Evolutionary conservation across 352 stramenopile genomes (phyloP), one percentile per base, ranked within the genome.

Genomic region (Phytophthora uliginosa): DNA sequence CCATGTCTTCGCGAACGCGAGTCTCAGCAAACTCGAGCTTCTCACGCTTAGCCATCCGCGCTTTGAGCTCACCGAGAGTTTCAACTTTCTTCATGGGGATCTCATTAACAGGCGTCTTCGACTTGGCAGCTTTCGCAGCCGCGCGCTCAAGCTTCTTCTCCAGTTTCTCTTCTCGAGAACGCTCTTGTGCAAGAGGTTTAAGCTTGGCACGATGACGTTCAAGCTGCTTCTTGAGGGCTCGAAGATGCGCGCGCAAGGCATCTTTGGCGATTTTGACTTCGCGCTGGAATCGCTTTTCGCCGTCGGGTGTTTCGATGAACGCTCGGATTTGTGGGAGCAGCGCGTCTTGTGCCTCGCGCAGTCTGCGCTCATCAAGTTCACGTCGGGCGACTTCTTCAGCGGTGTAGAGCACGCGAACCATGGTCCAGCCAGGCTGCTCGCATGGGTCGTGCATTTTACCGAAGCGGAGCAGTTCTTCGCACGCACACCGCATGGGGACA

Each of bases 401-500:
- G 0, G 84, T 90, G 55, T 86, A 91, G 12, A 94, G 42, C 3
- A 90, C 72, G n/a, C 89, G 84, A 13, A 87, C 59, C 48, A 95
- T 62, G 42, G 77, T 90, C 86, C 84, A 95, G 0, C 86, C 88
- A 40, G 66, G 59, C 8, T 83, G 80, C 20, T 78, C 88, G 48
- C 86, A 95, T 20, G 85, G 84, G 31, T 83, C 84, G 62, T 95
- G 88, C 73, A 85, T 82, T 71, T 92, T 95, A 52, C 88, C 75
- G 55, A 82, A 87, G 12, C 78, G 83, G 34, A 94, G 63, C 28
- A 94, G 60, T 3, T 89, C 82, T 33, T 93, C 85, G 62, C 88
- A 95, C 10, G 78, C 84, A 50, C 88, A 95, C 20, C 86, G 83
- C 77, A 95, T 89, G n/a, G 86, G 88, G 6, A 94, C 81, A 20